Base-by-base conservation (phyloP, 257 asterid genomes). In the Scutellaria barbata region DNA sequence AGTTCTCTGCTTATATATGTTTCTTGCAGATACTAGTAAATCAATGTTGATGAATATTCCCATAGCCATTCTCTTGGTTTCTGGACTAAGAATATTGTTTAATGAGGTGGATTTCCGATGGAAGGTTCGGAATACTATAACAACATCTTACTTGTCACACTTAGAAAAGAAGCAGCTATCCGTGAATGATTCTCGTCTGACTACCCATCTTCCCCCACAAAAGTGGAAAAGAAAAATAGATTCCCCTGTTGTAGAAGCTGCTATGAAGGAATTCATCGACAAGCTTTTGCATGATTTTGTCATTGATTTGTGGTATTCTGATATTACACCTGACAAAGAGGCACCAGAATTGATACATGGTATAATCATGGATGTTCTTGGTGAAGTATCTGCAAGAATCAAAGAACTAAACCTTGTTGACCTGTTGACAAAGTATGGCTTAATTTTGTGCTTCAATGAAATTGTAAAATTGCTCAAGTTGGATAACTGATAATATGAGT, bases 11-110 rank as follows among this genome's bases (percentile, higher is more conserved):
- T 68, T 80, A 33, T 69, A 13, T 46, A 67, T 78, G 72, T 75
- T 73, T 42, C 39, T 77, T 80, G 91, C 94, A 95, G 99, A 92
- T 71, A 83, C 98, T 46, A 92, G 99, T 83, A 95, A 92, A 81
- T 92, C 96, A 20, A 88, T 95, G 95, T 84, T 94, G 83, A 87
- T 92, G 96, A 95, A 95, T 80, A 68, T 90, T 50, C 99, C 99
- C 58, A 80, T 95, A 70, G 90, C 97, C 37, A 47, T 95, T 63
- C 89, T 95, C 59, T 68, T 95, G 80, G 97, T 95, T 74, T 74
- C 79, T 75, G 99, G 96, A 74, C 57, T 87, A 64, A 80, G 95
- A 56, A 80, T 92, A 47, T 78, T 95, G 73, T 72, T 86, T 22
- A 95, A 88, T 55, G 89, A 85, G 86, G 98, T 92, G 71, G 97